Evolutionary conservation across 2,329 filamentous ascomycete species (phyloP), one percentile per base, ranked within the genome.

Genomic region (Knufia fluminis): DNA sequence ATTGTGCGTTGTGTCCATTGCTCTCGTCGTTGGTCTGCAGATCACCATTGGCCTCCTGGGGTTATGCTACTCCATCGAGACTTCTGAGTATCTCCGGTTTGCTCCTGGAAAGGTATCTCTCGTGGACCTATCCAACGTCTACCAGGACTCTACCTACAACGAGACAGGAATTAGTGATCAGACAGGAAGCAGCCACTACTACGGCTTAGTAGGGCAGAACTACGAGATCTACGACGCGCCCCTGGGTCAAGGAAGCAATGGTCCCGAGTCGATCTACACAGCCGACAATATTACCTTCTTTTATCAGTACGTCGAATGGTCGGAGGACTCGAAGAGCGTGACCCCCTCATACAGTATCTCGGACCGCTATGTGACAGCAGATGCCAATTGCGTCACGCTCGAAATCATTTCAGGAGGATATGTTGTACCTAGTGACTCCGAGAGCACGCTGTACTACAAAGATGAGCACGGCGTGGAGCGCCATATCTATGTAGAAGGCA

Each of bases 31-130:
- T 3, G 44, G 51, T 17, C 39, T 57, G 4, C 52, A 55, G 28
- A 45, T 60, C 35, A 49, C 55, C 9, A 52, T 59, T 10, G 57
- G 55, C 19, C 42, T 56, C n/a, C 51, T 59, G 4, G 57, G 57
- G 1, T 44, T 60, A 44, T 58, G 56, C 3, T 59, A 60, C 46
- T 54, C 50, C 24, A 49, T 60, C 33, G 50, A 55, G 36, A 53
- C 52, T 4, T 54, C 57, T 12, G 22, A 44, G 14, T 43, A 38
- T 19, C 22, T 35, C 19, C 24, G 33, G 3, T 26, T 20, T 14
- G 19, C 44, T 9, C 40, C 20, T 20, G 46, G 46, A 3, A 47
- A 42, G 10, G 33, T 50, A 14, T 46, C 35, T 16, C 23, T 52
- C n/a, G 50, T 31, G 3, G 46, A 52, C 26, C 39, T 52, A 1